These are phyloP conservation scores for Plenodomus lindquistii DNA, from an alignment of 2,329 filamentous ascomycete genomes.

Conservation along the genomic window DNA sequence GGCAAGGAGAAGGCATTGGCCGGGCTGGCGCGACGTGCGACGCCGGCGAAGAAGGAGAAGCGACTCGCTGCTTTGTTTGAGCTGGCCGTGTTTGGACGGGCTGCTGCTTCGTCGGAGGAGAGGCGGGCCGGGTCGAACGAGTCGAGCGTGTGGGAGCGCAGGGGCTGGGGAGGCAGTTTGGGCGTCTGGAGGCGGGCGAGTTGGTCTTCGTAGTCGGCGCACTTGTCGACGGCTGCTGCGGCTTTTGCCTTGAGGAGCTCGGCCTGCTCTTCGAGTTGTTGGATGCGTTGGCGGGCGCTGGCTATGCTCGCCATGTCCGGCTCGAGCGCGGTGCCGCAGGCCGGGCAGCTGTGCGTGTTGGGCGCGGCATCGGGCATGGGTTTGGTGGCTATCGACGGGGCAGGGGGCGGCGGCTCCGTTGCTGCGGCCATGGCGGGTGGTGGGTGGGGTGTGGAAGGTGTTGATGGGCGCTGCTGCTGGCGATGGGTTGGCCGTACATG, in stretches of 20 bases:
- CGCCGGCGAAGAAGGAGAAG: slow-evolving; percentile 51
- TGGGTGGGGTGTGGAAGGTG: background rate
- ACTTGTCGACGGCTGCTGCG: slow-evolving; percentile 60
- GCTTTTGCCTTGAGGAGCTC: too few relatives aligned
- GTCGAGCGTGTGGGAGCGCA: slow-evolving; percentile 26
- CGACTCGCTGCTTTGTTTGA: slow-evolving; percentile 40
- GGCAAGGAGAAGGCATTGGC: slow-evolving; percentile 28
- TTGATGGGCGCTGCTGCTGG: too few relatives aligned
- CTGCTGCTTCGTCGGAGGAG: slow-evolving; percentile 26
- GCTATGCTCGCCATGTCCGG: slow-evolving; percentile 21
- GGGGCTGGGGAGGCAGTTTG: slow-evolving; percentile 15
- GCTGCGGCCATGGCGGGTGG: slow-evolving; percentile 22
- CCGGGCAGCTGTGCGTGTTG: slow-evolving; percentile 33
- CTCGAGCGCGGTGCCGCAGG: slow-evolving; percentile 32
- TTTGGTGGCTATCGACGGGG: slow-evolving; percentile 24
- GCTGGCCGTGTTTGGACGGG: slow-evolving; percentile 34
- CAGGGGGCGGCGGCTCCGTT: slow-evolving; percentile 18
- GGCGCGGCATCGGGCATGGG: slow-evolving; percentile 10
- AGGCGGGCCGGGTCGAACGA: slow-evolving; percentile 20
- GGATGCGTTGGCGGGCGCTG: background rate
- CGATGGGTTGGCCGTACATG: too few relatives aligned
- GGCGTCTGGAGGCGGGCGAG: slow-evolving; percentile 57
- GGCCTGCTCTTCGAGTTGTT: slow-evolving; percentile 5
- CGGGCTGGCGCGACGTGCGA: slow-evolving; percentile 43
- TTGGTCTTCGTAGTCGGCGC: slow-evolving; percentile 81